A percentile compares a stretch with the other conserved stretches of the same genome.
Conservation (phyloP, 768 basidiomycete genomes). For the Rubroboletus pulcherrimus region DNA sequence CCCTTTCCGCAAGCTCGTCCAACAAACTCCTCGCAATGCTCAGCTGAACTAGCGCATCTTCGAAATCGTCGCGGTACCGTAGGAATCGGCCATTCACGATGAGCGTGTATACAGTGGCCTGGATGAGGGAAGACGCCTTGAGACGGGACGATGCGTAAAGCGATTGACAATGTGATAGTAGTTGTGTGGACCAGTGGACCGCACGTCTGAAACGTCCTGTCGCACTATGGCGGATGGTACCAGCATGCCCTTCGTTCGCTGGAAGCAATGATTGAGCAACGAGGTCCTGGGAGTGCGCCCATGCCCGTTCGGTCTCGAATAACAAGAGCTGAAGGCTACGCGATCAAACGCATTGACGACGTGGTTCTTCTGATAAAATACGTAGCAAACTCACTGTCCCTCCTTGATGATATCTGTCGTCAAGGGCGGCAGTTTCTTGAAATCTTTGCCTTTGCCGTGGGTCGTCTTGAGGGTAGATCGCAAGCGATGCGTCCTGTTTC, state of each 20-base stretch:
- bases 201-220: constrained; percentile 78
- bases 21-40: constrained; percentile 75
- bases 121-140: constrained; percentile 55
- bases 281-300: constrained; percentile 86
- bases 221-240: constrained; percentile 66
- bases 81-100: constrained; percentile 81
- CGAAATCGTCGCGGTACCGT: constrained; percentile 71
- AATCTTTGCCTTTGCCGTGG: constrained; percentile 86
- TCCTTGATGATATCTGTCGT: constrained; percentile 70
- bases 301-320: constrained; percentile 89
- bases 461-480: constrained; percentile 81
- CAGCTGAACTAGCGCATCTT: constrained; percentile 70
- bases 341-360: constrained; percentile 6
- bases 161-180: constrained; percentile 68
- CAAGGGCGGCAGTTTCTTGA: constrained; percentile 75
- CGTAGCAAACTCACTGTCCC: constrained; percentile 65
- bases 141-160: constrained; percentile 53
- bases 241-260: constrained; percentile 47
- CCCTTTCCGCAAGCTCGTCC: constrained; percentile 58
- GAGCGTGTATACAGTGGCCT: constrained; percentile 75
- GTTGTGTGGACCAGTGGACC: constrained; percentile 71
- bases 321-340: constrained; percentile 76
- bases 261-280: constrained; percentile 47
- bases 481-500: constrained; percentile 84
- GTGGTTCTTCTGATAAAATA: neutral